Evolutionary conservation across 768 basidiomycete species (phyloP).

Genomic region (Cantharellus cinnabarinus): DNA sequence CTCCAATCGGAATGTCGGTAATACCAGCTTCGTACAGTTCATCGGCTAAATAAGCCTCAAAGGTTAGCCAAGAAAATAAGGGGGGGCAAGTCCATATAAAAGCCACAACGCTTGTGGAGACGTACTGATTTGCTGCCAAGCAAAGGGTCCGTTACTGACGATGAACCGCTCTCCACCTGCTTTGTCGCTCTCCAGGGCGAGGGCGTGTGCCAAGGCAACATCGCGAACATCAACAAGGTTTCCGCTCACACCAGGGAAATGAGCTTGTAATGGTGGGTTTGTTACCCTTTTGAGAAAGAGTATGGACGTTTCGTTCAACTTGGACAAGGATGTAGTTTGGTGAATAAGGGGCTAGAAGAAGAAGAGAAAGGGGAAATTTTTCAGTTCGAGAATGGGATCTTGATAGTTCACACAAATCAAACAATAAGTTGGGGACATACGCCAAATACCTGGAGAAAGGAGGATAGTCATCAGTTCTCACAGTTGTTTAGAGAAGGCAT

Average conservation of each 20-base stretch:
- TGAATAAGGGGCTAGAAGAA: too few species aligned
- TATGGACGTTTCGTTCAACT: too few species aligned
- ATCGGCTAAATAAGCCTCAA: neutral
- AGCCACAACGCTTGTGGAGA: neutral
- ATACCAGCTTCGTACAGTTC: neutral
- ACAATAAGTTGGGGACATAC: neutral
- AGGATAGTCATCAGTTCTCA: neutral
- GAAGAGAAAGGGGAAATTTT: too few species aligned
- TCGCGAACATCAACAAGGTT: neutral
- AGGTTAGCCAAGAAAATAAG: too few species aligned
- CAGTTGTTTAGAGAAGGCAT: too few species aligned
- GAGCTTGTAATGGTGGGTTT: too few species aligned
- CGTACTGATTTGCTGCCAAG: neutral
- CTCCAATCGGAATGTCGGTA: neutral
- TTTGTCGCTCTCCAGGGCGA: neutral
- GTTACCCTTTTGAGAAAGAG: too few species aligned
- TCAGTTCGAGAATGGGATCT: too few species aligned
- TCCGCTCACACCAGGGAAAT: neutral
- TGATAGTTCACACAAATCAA: too few species aligned
- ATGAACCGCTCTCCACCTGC: neutral
- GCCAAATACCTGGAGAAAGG: neutral
- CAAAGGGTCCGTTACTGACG: neutral
- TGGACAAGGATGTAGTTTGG: too few species aligned
- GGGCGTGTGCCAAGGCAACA: neutral
- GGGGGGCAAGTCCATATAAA: too few species aligned